Evolutionary conservation across 2,329 filamentous ascomycete species (phyloP).

Genomic region (Fusarium denticulatum): DNA sequence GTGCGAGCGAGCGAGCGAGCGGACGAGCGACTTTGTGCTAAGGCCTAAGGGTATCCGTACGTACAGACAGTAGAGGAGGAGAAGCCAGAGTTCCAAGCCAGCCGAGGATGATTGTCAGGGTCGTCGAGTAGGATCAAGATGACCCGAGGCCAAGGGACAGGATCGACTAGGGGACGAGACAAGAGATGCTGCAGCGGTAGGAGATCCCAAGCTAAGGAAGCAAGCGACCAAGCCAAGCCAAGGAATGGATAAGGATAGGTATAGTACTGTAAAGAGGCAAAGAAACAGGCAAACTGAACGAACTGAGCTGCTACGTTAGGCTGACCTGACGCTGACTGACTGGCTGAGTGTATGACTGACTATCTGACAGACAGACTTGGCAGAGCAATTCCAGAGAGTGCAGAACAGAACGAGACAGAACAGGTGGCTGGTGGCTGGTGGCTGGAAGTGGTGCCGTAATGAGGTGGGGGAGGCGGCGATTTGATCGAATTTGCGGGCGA

Average conservation of each 20-base stretch:
- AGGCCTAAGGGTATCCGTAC: neutral
- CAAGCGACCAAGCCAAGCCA: slow-evolving; percentile 6
- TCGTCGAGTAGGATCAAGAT: slow-evolving; percentile 20
- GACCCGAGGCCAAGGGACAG: slow-evolving; percentile 32
- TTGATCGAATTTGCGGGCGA: slow-evolving; percentile 37
- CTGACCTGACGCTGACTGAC: neutral
- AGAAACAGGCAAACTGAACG: slow-evolving; percentile 2
- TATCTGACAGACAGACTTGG: neutral
- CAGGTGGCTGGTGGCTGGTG: slow-evolving; percentile 44
- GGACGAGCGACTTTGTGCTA: slow-evolving; percentile 23
- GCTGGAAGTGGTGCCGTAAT: slow-evolving; percentile 45
- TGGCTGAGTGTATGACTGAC: neutral
- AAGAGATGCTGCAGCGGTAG: slow-evolving; percentile 12
- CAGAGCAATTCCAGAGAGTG: neutral
- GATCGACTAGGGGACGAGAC: slow-evolving; percentile 18
- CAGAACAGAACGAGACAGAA: slow-evolving; percentile 20
- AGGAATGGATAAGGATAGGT: slow-evolving; percentile 1
- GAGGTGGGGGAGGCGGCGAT: slow-evolving; percentile 43
- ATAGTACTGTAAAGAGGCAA: neutral
- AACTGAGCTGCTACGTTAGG: neutral
- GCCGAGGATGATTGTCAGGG: slow-evolving; percentile 22
- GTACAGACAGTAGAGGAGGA: neutral
- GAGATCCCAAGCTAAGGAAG: slow-evolving; percentile 9
- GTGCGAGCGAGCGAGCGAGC: neutral
- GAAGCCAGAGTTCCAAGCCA: slow-evolving; percentile 26